Base-by-base conservation (phyloP, 176 grass and related monocot genomes). In the Cenchrus fungigraminus region DNA sequence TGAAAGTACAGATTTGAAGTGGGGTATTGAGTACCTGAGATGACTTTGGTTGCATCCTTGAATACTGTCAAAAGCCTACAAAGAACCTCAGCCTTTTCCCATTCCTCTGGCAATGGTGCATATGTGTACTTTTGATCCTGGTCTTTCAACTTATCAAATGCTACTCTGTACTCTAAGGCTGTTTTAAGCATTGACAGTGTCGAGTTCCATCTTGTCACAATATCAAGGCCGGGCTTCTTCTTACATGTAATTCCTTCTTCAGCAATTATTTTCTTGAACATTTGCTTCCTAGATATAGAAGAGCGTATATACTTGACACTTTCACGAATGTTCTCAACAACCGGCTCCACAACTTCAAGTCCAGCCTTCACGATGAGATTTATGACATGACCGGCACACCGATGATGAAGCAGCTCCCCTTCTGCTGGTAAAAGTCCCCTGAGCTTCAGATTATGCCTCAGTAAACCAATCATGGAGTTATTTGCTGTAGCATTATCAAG, bases 301-400 rank as follows among this genome's bases (percentile, higher is more conserved):
- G 72, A 75, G 0, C 25, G 14, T 3, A 75, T 54, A 1, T 56
- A 75, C 15, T 75, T 75, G 4, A 75, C 52, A 34, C 72, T 75
- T 37, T 75, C 72, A 55, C 4, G 51, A 37, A 75, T 75, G 15
- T 74, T 75, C 7, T 17, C 72, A 56, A 75, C 8, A 75, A 20
- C 4, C 1, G 15, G 15, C 16, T 75, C 31, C 0, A 58, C 73
- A 76, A 76, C 56, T 31, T 76, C 9, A 2, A 58, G 31, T 0
- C 73, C 73, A 20, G 42, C 32, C 17, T 58, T 40, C 0, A 76
- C 32, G 12, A 76, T 76, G 6, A 58, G 53, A 6, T 57, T 76
- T 17, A 76, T 58, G 9, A 76, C 53, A 37, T 42, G 73, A 0
- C 53, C 73, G 12, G 73, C 53, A 58, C 73, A 76, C 1, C 53